phyloP scores from a whole-genome alignment of 108 stramenopile species.

The Mediolabrus comicus region DNA sequence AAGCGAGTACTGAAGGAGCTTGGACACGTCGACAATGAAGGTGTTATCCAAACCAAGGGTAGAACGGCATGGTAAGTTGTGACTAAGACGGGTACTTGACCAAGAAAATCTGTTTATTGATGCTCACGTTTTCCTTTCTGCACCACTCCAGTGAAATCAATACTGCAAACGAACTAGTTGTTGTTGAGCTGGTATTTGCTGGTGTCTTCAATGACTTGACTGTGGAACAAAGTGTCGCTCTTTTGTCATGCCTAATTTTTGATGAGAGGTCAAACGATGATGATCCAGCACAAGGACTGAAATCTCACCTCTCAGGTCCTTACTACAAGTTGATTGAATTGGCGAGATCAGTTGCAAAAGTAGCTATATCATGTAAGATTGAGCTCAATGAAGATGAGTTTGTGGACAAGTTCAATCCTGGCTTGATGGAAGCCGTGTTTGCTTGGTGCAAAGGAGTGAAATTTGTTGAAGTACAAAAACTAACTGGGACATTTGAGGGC shows the following conservation, averaged over 20 bases:
- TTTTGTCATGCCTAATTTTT: slow-evolving; percentile 92
- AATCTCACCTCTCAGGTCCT: slow-evolving; percentile 73
- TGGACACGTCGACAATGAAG: slow-evolving; percentile 91
- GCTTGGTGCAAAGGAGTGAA: slow-evolving; percentile 97
- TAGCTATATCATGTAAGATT: slow-evolving; percentile 84
- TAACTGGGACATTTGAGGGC: slow-evolving; percentile 96
- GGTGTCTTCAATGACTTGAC: slow-evolving; percentile 95
- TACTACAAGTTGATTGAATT: slow-evolving; percentile 78
- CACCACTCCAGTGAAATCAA: slow-evolving; percentile 75
- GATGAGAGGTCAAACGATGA: slow-evolving; percentile 81
- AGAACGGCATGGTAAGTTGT: slow-evolving; percentile 81
- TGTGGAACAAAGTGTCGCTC: slow-evolving; percentile 90
- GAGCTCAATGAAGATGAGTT: slow-evolving; percentile 90
- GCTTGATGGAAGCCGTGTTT: slow-evolving; percentile 97
- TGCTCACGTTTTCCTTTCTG: not conserved
- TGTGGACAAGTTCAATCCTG: slow-evolving; percentile 87
- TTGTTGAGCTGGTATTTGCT: slow-evolving; percentile 94
- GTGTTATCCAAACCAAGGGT: slow-evolving; percentile 97
- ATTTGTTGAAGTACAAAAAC: slow-evolving; percentile 94
- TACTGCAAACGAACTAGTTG: slow-evolving; percentile 96
- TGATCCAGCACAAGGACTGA: slow-evolving; percentile 73
- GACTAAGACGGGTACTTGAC: not conserved
- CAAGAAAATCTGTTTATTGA: not conserved
- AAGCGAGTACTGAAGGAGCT: slow-evolving; percentile 92
- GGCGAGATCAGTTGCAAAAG: slow-evolving; percentile 87